These are phyloP conservation scores for Baorangia bicolor DNA, from an alignment of 768 basidiomycete genomes.

Conservation along the genomic window DNA sequence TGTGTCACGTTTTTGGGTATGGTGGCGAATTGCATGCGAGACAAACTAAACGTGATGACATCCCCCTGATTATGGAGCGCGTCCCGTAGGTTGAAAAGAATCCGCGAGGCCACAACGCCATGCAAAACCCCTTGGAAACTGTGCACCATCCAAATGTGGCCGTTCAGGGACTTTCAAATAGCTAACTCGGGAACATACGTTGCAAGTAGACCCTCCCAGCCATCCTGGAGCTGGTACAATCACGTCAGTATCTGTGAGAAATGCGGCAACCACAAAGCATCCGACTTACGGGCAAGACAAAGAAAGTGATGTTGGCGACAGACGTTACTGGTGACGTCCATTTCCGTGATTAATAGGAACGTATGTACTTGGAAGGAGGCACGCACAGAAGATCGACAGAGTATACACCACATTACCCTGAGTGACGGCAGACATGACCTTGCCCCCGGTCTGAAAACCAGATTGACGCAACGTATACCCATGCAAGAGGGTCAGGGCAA, in stretches of 20 bases:
- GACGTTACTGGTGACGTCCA: neutral
- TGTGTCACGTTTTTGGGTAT: neutral
- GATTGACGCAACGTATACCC: neutral
- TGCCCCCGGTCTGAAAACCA: neutral
- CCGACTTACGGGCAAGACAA: neutral
- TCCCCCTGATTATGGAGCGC: neutral
- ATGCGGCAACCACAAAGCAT: neutral
- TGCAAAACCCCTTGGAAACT: slow-evolving; percentile 13
- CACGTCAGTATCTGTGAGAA: neutral
- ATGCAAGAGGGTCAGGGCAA: slow-evolving; percentile 7
- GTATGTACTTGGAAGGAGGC: neutral
- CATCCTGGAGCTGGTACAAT: neutral
- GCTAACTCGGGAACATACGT: neutral
- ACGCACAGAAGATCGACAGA: slow-evolving; percentile 7
- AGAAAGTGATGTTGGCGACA: neutral
- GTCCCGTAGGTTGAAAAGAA: slow-evolving; percentile 10
- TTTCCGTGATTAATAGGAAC: neutral
- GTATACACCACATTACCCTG: slow-evolving; percentile 13
- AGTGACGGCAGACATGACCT: neutral
- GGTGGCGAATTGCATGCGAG: slow-evolving; percentile 1
- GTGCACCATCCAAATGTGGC: neutral
- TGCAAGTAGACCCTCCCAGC: neutral
- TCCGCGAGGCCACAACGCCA: slow-evolving; percentile 6
- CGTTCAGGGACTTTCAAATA: neutral
- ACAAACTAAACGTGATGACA: neutral